These are phyloP conservation scores for Fraxinus albicans DNA, from an alignment of 305 asterid genomes.

Conservation along the genomic window DNA sequence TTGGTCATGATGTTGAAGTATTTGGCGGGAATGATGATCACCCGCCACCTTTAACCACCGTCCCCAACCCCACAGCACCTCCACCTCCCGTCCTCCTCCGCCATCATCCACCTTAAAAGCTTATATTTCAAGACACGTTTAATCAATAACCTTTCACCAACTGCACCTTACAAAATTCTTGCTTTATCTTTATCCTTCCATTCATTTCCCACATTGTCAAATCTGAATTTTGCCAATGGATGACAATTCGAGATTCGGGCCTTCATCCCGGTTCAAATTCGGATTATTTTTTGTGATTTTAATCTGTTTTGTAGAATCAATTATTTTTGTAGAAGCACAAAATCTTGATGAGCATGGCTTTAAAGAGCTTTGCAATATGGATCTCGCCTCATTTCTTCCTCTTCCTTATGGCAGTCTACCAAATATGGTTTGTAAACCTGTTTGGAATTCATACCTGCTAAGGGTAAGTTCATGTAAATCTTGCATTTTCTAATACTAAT, in stretches of 20 bases:
- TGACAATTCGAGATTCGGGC: constrained; percentile 27
- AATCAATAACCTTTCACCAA: constrained; percentile 23
- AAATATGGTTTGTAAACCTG: constrained; percentile 73
- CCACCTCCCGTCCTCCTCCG: constrained; percentile 24
- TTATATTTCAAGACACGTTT: constrained; percentile 23
- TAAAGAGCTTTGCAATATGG: constrained; percentile 46
- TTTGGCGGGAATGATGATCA: constrained; percentile 53
- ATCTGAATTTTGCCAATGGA: constrained; percentile 38
- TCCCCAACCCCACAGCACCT: constrained; percentile 61
- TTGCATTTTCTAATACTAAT: not conserved
- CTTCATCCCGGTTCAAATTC: constrained; percentile 2
- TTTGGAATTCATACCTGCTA: constrained; percentile 80
- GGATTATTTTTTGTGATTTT: constrained; percentile 23
- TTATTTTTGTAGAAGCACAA: constrained; percentile 25
- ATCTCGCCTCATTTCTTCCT: constrained; percentile 72
- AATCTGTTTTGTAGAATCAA: constrained; percentile 22
- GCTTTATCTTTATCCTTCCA: constrained; percentile 22
- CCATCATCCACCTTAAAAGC: constrained; percentile 31
- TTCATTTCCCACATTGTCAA: constrained; percentile 27
- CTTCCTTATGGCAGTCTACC: constrained; percentile 69
- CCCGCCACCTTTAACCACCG: constrained; percentile 74
- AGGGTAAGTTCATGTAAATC: constrained; percentile 47
- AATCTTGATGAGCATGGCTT: constrained; percentile 21
- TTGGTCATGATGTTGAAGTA: constrained; percentile 41
- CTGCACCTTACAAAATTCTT: constrained; percentile 27